Evolutionary conservation across 371 early-diverging fungal genomes (phyloP), one percentile per base, ranked within the genome.

Genomic region (Fennellomyces sp.): DNA sequence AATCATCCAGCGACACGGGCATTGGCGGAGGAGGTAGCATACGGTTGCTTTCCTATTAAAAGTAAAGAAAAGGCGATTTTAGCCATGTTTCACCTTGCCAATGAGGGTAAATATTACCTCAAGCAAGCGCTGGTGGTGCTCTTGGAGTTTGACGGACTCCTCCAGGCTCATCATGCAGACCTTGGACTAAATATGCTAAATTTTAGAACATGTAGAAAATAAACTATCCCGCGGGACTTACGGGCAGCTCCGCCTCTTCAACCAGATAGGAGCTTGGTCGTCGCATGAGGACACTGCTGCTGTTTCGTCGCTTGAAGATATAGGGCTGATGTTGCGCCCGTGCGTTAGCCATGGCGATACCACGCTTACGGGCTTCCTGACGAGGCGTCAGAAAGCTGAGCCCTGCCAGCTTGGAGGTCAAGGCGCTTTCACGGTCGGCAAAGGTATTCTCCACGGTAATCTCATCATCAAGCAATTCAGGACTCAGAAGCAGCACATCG

Each of bases 121-220:
- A 26, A 54, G 23, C 7, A 51, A 19, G 10, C 29, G 15, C 1
- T 13, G 23, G 5, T 30, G 42, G 25, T 56, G 26, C 26, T 56
- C 36, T 26, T 56, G 45, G 5, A 56, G 33, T 26, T 21, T 12
- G n/a, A 56, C 41, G 12, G 57, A 56, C 47, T 56, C 57, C 21
- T 56, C 57, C 7, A 56, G 25, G 12, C 47, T 30, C 23, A 56
- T 45, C 57, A 56, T 56, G 12, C 57, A 45, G 17, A 56, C 57
- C 33, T 56, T 56, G 48, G 31, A n/a, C 54, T 57, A 58, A 45
- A 23, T 8, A 45, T 45, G 5, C 17, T 23, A 1, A 23, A 27
- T 23, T 17, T 54, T 39, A 48, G 38, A 45, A 58, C 26, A 8
- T 5, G 56, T 29, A 29, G 41, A 26, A 55, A 42, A 50, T 55